Evolutionary conservation across 2,329 filamentous ascomycete species (phyloP), one percentile per base, ranked within the genome.

Genomic region (Fusarium torreyae): DNA sequence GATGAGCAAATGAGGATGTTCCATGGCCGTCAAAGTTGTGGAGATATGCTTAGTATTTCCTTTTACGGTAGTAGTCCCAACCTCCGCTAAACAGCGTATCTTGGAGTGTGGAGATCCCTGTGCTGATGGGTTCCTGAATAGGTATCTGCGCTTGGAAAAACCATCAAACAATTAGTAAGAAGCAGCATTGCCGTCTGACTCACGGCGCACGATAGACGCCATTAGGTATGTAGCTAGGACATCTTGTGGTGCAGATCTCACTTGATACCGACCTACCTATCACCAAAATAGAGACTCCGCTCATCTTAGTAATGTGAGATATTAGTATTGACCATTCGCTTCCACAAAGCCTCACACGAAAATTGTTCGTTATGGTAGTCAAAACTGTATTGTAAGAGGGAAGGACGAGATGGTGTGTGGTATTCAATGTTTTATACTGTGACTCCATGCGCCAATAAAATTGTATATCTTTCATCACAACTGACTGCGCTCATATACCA

Each of bases 401-500:
- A 24, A 24, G 22, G 22, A 24, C 3, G 5, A 7, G 5, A 28
- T 10, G 26, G 26, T 28, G 10, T 28, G 26, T 28, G 26, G 26
- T 10, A 28, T 11, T 24, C 22, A 24, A 24, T 7, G 5, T 24
- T 24, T 18, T 40, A 3, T 6, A 40, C 6, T 20, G 13, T 40
- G 7, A 42, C 40, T 8, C 40, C 40, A 15, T 42, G 13, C 20
- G 22, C 15, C 38, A 2, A 3, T 15, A 5, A 4, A 1, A 3
- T n/a, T 6, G 17, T 0, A 4, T n/a, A 5, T 3, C 7, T 5
- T 13, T 22, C 10, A 66, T 60, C 9, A 65, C 8, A 65, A 13
- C 26, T 65, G 62, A 31, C 62, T 65, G 33, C 62, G 53, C 10
- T 65, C 40, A 39, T 65, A 65, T 26, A 66, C n/a, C 20, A 66